These are phyloP conservation scores for Trypanosoma cruzi DNA, from an alignment of 208 protist genomes.

Conservation along the genomic window DNA sequence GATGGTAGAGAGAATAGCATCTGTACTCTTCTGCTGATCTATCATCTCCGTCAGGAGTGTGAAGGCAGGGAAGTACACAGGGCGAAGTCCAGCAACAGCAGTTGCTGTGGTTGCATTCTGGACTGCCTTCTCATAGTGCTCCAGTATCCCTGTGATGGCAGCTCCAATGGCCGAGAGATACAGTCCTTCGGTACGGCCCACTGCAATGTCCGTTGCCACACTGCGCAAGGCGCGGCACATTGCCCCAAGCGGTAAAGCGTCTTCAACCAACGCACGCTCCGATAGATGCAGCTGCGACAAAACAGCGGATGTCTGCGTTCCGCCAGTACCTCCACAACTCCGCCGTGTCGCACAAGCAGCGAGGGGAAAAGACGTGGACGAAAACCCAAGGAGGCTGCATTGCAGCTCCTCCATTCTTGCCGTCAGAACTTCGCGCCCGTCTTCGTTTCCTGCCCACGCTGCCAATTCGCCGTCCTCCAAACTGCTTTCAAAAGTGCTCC, in stretches of 20 bases:
- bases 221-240: constrained; percentile 43
- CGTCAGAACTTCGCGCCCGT: no score
- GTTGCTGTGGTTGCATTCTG: constrained; percentile 35
- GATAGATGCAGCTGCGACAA: constrained; percentile 60
- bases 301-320: constrained; percentile 7
- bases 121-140: constrained; percentile 61
- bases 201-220: constrained; percentile 37
- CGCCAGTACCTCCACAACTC: background rate
- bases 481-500: background rate
- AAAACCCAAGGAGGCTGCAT: constrained; percentile 76
- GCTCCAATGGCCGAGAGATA: constrained; percentile 62
- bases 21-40: constrained; percentile 23
- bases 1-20: constrained; percentile 34
- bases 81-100: constrained; percentile 37
- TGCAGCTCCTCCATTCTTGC: constrained; percentile 88
- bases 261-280: constrained; percentile 51
- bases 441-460: constrained; percentile 7
- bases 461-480: background rate
- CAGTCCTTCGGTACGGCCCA: constrained; percentile 53
- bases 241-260: constrained; percentile 56
- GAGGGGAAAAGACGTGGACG: constrained; percentile 43
- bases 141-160: constrained; percentile 44
- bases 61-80: constrained; percentile 57
- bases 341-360: background rate
- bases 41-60: constrained; percentile 46